These are phyloP conservation scores for Saccharomyces jurei DNA, from an alignment of 805 yeast species.

Conservation along the genomic window DNA sequence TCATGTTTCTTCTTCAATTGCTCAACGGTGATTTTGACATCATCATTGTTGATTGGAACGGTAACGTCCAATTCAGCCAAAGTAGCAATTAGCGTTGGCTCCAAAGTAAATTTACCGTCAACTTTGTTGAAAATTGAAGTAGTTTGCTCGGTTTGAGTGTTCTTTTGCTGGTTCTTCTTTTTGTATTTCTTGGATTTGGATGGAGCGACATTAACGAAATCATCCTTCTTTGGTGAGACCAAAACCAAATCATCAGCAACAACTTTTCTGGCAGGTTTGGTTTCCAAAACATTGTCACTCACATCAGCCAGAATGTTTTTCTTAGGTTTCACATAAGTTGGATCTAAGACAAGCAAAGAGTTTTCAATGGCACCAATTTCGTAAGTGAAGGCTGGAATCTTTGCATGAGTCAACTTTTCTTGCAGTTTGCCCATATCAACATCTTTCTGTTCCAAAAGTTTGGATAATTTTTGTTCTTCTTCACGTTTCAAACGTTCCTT, in stretches of 20 bases:
- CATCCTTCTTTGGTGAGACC: slow-evolving; percentile 40
- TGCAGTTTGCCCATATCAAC: slow-evolving; percentile 56
- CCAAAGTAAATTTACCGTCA: slow-evolving; percentile 54
- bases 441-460: slow-evolving; percentile 41
- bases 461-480: slow-evolving; percentile 43
- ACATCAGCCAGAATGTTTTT: slow-evolving; percentile 26
- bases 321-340: slow-evolving; percentile 57
- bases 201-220: slow-evolving; percentile 39
- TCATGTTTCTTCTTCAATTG: slow-evolving; percentile 65
- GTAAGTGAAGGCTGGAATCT: slow-evolving; percentile 73
- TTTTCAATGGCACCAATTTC: slow-evolving; percentile 73
- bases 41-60: slow-evolving; percentile 71
- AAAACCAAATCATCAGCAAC: slow-evolving; percentile 52
- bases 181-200: slow-evolving; percentile 43
- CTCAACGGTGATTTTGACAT: slow-evolving; percentile 55
- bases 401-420: slow-evolving; percentile 60
- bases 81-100: slow-evolving; percentile 70
- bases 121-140: slow-evolving; percentile 8
- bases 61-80: slow-evolving; percentile 69
- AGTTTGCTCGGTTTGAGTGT: slow-evolving; percentile 5
- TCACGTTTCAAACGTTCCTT: slow-evolving; percentile 67
- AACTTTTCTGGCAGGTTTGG: slow-evolving; percentile 40
- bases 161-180: slow-evolving; percentile 37
- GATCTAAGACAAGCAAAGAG: slow-evolving; percentile 69
- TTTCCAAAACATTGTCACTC: slow-evolving; percentile 24